Percentiles rank a stretch among this genome's conserved stretches.
Evolutionary conservation across 2,329 filamentous ascomycete species (phyloP).

Genomic region (Dothideomycetidae sp.): DNA sequence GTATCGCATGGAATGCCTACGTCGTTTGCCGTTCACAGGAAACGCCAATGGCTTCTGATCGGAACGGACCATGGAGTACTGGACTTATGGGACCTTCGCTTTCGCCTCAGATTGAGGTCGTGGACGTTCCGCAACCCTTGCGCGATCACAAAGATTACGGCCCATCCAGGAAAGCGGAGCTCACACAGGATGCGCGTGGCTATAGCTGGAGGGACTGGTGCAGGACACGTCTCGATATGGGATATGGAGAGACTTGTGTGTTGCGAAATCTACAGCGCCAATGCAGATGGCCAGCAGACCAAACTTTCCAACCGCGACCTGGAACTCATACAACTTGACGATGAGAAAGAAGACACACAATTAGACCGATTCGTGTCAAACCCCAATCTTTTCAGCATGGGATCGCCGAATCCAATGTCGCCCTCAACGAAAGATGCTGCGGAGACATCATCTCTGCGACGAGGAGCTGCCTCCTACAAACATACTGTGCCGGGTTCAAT

Average conservation of each 20-base stretch:
- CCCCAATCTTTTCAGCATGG: slow-evolving; percentile 34
- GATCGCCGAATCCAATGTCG: neutral
- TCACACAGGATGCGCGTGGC: slow-evolving; percentile 71
- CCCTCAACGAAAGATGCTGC: slow-evolving; percentile 9
- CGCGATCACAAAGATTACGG: slow-evolving; percentile 61
- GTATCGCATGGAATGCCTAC: slow-evolving; percentile 84
- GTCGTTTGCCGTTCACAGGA: slow-evolving; percentile 76
- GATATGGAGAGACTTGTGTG: slow-evolving; percentile 84
- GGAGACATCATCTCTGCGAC: neutral
- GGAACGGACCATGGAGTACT: slow-evolving; percentile 88
- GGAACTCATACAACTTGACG: slow-evolving; percentile 77
- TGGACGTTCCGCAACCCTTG: slow-evolving; percentile 77
- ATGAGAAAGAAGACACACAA: slow-evolving; percentile 45
- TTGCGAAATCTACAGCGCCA: slow-evolving; percentile 64
- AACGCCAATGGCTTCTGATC: slow-evolving; percentile 77
- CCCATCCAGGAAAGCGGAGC: slow-evolving; percentile 47
- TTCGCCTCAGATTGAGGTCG: slow-evolving; percentile 70
- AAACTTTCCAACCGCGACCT: slow-evolving; percentile 44
- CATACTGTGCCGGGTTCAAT: slow-evolving; percentile 39
- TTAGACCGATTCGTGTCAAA: slow-evolving; percentile 8
- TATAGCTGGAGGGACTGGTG: slow-evolving; percentile 72
- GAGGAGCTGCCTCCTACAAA: neutral
- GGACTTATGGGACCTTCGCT: slow-evolving; percentile 93
- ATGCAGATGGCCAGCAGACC: slow-evolving; percentile 31
- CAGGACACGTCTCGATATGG: slow-evolving; percentile 88